A percentile compares a stretch with the other conserved stretches of the same genome.
These are phyloP conservation scores for Skeletonema menzelii DNA, from an alignment of 108 stramenopile species.

Conservation along the genomic window DNA sequence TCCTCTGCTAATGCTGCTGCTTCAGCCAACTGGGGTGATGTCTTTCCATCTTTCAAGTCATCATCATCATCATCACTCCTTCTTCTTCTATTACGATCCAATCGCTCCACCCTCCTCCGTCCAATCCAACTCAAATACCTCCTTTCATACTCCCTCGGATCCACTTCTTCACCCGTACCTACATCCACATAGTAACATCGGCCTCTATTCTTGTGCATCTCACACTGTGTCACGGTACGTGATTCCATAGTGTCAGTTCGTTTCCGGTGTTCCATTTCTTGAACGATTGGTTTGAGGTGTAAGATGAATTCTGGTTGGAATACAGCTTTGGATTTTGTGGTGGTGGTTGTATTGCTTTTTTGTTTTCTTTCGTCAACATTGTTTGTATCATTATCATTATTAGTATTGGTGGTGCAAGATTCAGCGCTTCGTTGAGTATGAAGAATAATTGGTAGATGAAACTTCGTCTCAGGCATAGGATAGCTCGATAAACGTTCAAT, in stretches of 20 bases:
- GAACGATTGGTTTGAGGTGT: conserved; percentile 26
- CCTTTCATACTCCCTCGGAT: conserved; percentile 11
- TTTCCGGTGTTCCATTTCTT: conserved; percentile 28
- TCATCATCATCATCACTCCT: background rate
- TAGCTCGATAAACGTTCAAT: conserved; percentile 24
- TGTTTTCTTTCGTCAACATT: background rate
- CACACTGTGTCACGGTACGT: conserved; percentile 12
- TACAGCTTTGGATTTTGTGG: background rate
- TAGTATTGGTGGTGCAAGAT: background rate
- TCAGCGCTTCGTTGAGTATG: background rate
- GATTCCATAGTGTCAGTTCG: conserved; percentile 11
- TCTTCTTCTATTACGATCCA: background rate
- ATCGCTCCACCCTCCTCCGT: background rate
- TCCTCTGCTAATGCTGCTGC: background rate
- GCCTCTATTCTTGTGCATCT: conserved; percentile 13
- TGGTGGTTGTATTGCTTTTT: background rate
- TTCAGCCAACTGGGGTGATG: background rate
- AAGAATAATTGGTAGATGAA: background rate
- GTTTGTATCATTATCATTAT: background rate
- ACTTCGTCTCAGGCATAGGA: conserved; percentile 20
- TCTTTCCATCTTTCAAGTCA: background rate
- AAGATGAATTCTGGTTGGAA: conserved; percentile 12
- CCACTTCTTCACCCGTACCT: background rate
- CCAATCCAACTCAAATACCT: conserved; percentile 28
- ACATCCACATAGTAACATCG: conserved; percentile 19